These are phyloP conservation scores for Cordyceps tenuipes DNA, from an alignment of 2,329 filamentous ascomycete species.

Conservation along the genomic window DNA sequence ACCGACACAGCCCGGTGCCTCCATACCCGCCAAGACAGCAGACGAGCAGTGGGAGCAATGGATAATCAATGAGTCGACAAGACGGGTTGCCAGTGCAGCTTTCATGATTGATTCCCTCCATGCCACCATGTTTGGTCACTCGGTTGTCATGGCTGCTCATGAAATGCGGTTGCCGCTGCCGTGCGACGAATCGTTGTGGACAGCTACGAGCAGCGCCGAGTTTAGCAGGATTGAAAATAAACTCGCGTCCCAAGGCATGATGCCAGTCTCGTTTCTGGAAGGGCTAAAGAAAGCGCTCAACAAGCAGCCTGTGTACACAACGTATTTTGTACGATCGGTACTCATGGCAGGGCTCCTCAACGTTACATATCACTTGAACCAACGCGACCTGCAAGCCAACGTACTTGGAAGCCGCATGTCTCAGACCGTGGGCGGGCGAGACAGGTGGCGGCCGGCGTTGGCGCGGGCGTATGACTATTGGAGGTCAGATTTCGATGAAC, in stretches of 20 bases:
- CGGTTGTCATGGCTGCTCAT: constrained; percentile 92
- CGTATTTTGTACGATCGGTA: constrained; percentile 86
- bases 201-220: constrained; percentile 77
- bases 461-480: constrained; percentile 88
- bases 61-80: constrained; percentile 89
- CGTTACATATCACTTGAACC: constrained; percentile 96
- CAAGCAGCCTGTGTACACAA: constrained; percentile 77
- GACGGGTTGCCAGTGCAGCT: constrained; percentile 82
- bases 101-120: constrained; percentile 95
- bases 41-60: constrained; percentile 95
- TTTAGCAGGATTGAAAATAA: constrained; percentile 77
- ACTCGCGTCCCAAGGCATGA: constrained; percentile 71
- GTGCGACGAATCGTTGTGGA: constrained; percentile 90
- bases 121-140: constrained; percentile 96
- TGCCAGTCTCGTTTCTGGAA: constrained; percentile 80
- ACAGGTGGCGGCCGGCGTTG: constrained; percentile 82
- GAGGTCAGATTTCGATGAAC: constrained; percentile 85
- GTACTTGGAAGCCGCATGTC: constrained; percentile 67
- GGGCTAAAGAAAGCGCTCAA: constrained; percentile 84
- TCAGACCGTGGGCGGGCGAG: constrained; percentile 72
- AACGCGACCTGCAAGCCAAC: constrained; percentile 86
- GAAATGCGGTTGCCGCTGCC: constrained; percentile 87
- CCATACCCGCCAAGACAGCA: constrained; percentile 56
- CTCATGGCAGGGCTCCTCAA: constrained; percentile 91
- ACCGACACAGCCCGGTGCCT: constrained; percentile 65